These are phyloP conservation scores for Xylaria acuta DNA, from an alignment of 495 filamentous ascomycete genomes.

Conservation along the genomic window DNA sequence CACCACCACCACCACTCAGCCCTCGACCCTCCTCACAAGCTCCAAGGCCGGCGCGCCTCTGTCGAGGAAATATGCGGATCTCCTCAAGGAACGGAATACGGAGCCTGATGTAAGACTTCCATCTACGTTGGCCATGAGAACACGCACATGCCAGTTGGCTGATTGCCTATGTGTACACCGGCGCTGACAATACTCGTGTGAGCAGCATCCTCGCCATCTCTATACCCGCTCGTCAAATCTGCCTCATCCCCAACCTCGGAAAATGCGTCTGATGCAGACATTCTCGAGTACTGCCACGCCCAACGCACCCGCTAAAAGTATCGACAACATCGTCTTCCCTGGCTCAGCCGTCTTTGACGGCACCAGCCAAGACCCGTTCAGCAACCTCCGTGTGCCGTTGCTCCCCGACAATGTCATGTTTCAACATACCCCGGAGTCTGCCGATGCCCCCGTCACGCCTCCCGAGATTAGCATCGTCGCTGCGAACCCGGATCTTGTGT, in stretches of 20 bases:
- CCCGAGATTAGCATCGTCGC: slow-evolving; percentile 52
- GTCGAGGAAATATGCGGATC: slow-evolving; percentile 44
- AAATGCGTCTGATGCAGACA: slow-evolving; percentile 56
- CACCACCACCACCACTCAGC: slow-evolving; percentile 50
- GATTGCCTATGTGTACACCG: not conserved
- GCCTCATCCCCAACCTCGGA: slow-evolving; percentile 42
- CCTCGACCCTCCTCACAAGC: slow-evolving; percentile 43
- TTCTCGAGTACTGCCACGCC: slow-evolving; percentile 49
- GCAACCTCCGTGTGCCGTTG: slow-evolving; percentile 51
- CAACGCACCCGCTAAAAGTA: slow-evolving; percentile 33
- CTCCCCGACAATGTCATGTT: slow-evolving; percentile 51
- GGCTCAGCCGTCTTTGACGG: slow-evolving; percentile 32
- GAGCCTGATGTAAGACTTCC: slow-evolving; percentile 39
- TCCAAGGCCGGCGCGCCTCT: slow-evolving; percentile 41
- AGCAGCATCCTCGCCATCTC: slow-evolving; percentile 39
- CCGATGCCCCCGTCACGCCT: slow-evolving; percentile 42
- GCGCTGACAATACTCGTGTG: slow-evolving; percentile 23
- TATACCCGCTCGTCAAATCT: slow-evolving; percentile 43
- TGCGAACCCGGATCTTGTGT: slow-evolving; percentile 49
- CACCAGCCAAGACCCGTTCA: slow-evolving; percentile 42
- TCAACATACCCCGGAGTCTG: slow-evolving; percentile 37
- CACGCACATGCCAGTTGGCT: not conserved
- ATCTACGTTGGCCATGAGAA: not conserved
- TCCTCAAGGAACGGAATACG: slow-evolving; percentile 42
- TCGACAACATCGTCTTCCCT: slow-evolving; percentile 52